Evolutionary conservation across 148 eudicot genomes (phyloP).

Genomic region (Spergularia marina): DNA sequence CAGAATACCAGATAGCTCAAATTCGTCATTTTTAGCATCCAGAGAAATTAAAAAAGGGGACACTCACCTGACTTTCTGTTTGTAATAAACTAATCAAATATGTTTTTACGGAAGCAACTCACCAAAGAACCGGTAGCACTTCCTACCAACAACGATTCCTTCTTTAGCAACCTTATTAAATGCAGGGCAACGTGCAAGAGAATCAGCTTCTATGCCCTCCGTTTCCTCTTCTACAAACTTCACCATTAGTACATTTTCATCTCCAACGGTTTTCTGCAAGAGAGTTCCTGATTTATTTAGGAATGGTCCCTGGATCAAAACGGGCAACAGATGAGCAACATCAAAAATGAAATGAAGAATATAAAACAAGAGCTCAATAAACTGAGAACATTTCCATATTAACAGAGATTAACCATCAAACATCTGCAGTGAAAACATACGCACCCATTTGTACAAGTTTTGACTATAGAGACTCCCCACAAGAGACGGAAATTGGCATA

Average conservation of each 20-base stretch:
- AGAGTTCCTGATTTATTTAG: conserved; percentile 47
- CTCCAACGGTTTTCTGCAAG: conserved; percentile 56
- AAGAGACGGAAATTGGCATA: too few species aligned
- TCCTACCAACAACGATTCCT: conserved; percentile 58
- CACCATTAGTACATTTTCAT: conserved; percentile 60
- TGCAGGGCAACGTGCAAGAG: conserved; percentile 10
- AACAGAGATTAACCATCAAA: neutral
- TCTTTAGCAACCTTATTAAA: conserved; percentile 31
- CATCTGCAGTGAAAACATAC: too few species aligned
- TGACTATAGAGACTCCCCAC: too few species aligned
- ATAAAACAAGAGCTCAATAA: neutral
- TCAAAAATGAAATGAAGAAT: neutral
- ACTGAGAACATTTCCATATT: too few species aligned
- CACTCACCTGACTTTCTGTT: too few species aligned
- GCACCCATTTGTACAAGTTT: too few species aligned
- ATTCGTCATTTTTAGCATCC: too few species aligned
- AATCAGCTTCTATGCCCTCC: neutral
- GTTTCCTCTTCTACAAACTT: conserved; percentile 39
- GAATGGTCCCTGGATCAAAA: conserved; percentile 49
- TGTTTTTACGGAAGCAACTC: conserved; percentile 3
- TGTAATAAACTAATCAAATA: neutral
- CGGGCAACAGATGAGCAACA: neutral
- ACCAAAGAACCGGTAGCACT: conserved; percentile 59
- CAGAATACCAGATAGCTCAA: too few species aligned
- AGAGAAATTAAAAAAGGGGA: too few species aligned